Base-by-base conservation (phyloP, 768 basidiomycete species). In the Chalciporus piperatus region DNA sequence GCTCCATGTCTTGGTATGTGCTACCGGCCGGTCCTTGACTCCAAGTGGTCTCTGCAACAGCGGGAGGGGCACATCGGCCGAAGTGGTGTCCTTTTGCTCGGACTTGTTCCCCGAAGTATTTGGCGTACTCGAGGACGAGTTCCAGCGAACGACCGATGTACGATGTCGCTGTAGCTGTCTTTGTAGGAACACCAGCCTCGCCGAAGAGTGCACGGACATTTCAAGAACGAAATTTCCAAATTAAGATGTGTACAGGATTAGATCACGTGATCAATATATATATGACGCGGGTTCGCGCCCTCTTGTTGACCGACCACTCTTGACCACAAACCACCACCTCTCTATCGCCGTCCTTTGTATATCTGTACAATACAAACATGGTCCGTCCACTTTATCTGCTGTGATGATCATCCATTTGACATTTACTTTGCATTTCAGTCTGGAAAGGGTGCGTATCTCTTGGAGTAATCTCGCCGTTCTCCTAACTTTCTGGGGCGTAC, bases 11-110 rank as follows among this genome's bases (percentile, higher is more conserved):
- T 78, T 82, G 38, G 68, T 63, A 12, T 77, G 66, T 8, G 87
- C 82, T 6, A 77, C 79, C 1, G 92, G 94, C 20, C 76, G 74
- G 50, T 86, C 80, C 38, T 72, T 70, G 32, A 94, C 78, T n/a
- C 94, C 94, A 10, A 95, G 72, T 9, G 94, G 91, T 19, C 88
- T 72, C 50, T 73, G 76, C 25, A 90, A 69, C 27, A 77, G 52
- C 13, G 64, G 54, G n/a, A 75, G 63, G 20, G 64, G 59, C 41
- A 52, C 45, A 35, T 59, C 56, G 0, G 39, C 45, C 11, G 28
- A 20, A 41, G 27, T 12, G 1, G 14, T 7, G 1, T 45, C 45
- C 9, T 54, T 51, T 37, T 54, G 47, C 0, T 45, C 28, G 5
- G 50, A 33, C 11, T 41, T 32, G 2, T 40, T 28, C 8, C 43